These are phyloP conservation scores for Cymbopogon flexuosus DNA, from an alignment of 202 grass and related monocot genomes.

Conservation along the genomic window DNA sequence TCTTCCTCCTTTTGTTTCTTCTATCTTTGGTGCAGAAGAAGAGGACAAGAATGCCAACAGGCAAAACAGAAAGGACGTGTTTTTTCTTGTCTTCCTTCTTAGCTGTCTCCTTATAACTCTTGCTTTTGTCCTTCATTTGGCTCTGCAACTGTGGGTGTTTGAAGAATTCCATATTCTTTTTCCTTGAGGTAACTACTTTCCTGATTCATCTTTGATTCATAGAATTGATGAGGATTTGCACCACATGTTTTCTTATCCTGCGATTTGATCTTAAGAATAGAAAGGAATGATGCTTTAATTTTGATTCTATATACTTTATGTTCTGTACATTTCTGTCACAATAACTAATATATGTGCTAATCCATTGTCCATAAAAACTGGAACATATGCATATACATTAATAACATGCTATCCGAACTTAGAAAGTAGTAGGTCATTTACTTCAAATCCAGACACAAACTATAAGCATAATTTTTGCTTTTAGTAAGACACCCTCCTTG, in stretches of 20 bases:
- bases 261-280: conserved; percentile 6
- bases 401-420: not conserved
- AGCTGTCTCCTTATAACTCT: conserved; percentile 44
- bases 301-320: conserved; percentile 1
- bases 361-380: conserved; percentile 7
- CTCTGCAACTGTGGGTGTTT: conserved; percentile 25
- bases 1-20: conserved; percentile 54
- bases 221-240: conserved; percentile 8
- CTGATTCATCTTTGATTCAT: conserved; percentile 24
- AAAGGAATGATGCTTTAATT: not conserved
- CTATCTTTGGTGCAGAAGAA: conserved; percentile 37
- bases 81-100: conserved; percentile 34
- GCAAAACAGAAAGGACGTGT: not conserved
- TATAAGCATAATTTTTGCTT: not conserved
- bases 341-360: not conserved
- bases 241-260: conserved; percentile 2
- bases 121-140: conserved; percentile 31
- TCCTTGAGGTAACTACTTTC: conserved; percentile 39
- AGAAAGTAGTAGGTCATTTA: not conserved
- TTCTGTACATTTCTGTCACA: conserved; percentile 1
- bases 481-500: not conserved
- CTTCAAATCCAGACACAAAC: not conserved
- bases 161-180: conserved; percentile 28
- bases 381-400: not conserved
- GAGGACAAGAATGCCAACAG: conserved; percentile 35